Evolutionary conservation across 805 yeast genomes (phyloP).

Genomic region (Candida anglica): DNA sequence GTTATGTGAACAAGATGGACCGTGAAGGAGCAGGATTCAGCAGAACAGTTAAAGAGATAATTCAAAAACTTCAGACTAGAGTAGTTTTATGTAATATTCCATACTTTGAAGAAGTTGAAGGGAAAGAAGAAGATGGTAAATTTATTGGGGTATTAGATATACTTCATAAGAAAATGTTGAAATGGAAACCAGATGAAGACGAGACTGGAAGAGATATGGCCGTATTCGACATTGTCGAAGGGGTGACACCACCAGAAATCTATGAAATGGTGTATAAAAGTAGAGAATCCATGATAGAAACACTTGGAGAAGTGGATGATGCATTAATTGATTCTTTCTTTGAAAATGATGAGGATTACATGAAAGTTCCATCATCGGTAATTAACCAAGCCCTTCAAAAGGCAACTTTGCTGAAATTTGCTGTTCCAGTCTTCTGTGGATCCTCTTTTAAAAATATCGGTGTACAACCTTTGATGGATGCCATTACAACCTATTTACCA

Average conservation of each 20-base stretch:
- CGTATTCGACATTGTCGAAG: constrained; percentile 40
- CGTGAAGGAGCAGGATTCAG: constrained; percentile 94
- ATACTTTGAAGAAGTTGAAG: constrained; percentile 39
- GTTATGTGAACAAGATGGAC: constrained; percentile 93
- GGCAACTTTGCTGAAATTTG: constrained; percentile 53
- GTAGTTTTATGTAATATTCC: constrained; percentile 79
- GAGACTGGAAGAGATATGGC: constrained; percentile 49
- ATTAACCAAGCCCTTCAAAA: constrained; percentile 60
- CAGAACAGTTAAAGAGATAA: constrained; percentile 81
- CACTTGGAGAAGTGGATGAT: constrained; percentile 81
- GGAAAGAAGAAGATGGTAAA: constrained; percentile 24
- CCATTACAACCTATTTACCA: constrained; percentile 73
- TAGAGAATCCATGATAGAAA: constrained; percentile 77
- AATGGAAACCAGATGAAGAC: constrained; percentile 42
- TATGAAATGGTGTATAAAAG: constrained; percentile 50
- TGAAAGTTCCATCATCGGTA: constrained; percentile 52
- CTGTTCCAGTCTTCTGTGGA: constrained; percentile 87
- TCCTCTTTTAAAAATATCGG: constrained; percentile 91
- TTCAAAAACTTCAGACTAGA: constrained; percentile 67
- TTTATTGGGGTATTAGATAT: constrained; percentile 79
- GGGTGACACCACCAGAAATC: constrained; percentile 10
- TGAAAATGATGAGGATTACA: constrained; percentile 65
- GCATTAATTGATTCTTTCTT: constrained; percentile 70
- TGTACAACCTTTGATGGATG: constrained; percentile 90
- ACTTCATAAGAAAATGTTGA: constrained; percentile 53